Percentiles rank a stretch among this genome's conserved stretches.
These are phyloP conservation scores for Pleurostoma richardsiae DNA, from an alignment of 2,329 filamentous ascomycete genomes.

Conservation along the genomic window DNA sequence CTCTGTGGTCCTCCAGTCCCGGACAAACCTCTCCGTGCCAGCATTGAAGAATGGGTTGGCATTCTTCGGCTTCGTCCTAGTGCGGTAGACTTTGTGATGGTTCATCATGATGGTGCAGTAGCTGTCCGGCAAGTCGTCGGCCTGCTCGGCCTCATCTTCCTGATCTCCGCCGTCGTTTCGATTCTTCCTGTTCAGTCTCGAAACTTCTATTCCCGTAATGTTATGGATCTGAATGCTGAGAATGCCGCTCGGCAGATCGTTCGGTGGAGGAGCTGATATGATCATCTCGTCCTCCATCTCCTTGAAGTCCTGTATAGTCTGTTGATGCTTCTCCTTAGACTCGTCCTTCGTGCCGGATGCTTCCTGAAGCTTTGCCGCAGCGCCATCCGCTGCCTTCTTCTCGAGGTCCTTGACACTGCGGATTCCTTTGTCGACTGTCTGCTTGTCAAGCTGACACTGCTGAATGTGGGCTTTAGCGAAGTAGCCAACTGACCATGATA, in stretches of 20 bases:
- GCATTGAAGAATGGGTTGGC: conserved; percentile 76
- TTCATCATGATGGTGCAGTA: conserved; percentile 73
- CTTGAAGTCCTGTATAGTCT: conserved; percentile 62
- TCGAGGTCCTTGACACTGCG: conserved; percentile 54
- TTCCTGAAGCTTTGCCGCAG: conserved; percentile 62
- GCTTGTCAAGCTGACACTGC: conserved; percentile 53
- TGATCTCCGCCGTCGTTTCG: conserved; percentile 41
- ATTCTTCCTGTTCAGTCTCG: conserved; percentile 50
- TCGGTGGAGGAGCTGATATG: conserved; percentile 60
- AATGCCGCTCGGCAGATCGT: conserved; percentile 59
- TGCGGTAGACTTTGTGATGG: conserved; percentile 64
- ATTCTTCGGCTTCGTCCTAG: conserved; percentile 73
- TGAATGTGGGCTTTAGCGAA: conserved; percentile 63
- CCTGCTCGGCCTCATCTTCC: conserved; percentile 54
- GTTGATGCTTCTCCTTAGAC: conserved; percentile 57
- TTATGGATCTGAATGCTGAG: conserved; percentile 69
- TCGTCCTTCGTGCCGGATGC: conserved; percentile 52
- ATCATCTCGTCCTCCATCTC: conserved; percentile 58
- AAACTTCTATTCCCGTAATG: conserved; percentile 62
- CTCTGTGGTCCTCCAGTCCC: conserved; percentile 63
- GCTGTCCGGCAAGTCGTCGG: conserved; percentile 60
- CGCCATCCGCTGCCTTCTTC: conserved; percentile 46
- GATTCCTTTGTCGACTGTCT: conserved; percentile 54
- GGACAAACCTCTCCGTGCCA: conserved; percentile 66
- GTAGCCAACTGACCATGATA: conserved; percentile 68